Conservation (phyloP, 106 monocot species). For the Phalaenopsis aphrodite region DNA sequence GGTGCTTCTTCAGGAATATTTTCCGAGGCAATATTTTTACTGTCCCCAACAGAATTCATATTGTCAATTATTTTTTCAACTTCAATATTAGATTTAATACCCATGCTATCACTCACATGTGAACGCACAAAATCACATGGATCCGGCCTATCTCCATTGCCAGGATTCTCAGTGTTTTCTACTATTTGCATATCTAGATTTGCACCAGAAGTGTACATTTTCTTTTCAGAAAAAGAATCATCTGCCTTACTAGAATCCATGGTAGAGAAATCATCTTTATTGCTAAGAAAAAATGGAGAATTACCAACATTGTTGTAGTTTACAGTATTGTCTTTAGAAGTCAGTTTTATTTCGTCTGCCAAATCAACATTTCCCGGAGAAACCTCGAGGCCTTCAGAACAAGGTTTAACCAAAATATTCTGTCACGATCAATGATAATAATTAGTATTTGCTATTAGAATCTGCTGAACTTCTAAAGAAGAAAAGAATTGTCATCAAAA, state of each 20-base stretch:
- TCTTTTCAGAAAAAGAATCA: neutral
- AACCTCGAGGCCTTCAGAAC: slow-evolving; percentile 3
- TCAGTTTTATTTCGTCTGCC: neutral
- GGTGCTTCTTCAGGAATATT: neutral
- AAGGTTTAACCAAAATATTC: neutral
- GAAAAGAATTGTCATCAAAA: neutral
- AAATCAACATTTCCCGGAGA: slow-evolving; percentile 10
- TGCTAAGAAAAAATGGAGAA: neutral
- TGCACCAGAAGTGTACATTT: neutral
- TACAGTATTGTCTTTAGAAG: slow-evolving; percentile 2
- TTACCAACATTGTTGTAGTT: neutral
- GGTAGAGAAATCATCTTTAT: slow-evolving; percentile 6
- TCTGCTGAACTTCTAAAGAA: neutral
- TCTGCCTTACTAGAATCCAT: slow-evolving; percentile 1
- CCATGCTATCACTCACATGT: neutral
- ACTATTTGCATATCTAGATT: neutral
- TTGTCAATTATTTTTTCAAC: slow-evolving; percentile 7
- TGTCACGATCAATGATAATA: slow-evolving; percentile 2
- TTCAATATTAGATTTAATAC: slow-evolving; percentile 5
- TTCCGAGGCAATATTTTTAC: neutral
- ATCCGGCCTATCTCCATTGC: neutral
- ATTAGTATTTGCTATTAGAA: neutral
- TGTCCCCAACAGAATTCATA: slow-evolving; percentile 9
- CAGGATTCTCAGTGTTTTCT: slow-evolving; percentile 2
- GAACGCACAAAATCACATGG: neutral